Base-by-base conservation (phyloP, 495 filamentous ascomycete genomes). In the Aspergillus egyptiacus region DNA sequence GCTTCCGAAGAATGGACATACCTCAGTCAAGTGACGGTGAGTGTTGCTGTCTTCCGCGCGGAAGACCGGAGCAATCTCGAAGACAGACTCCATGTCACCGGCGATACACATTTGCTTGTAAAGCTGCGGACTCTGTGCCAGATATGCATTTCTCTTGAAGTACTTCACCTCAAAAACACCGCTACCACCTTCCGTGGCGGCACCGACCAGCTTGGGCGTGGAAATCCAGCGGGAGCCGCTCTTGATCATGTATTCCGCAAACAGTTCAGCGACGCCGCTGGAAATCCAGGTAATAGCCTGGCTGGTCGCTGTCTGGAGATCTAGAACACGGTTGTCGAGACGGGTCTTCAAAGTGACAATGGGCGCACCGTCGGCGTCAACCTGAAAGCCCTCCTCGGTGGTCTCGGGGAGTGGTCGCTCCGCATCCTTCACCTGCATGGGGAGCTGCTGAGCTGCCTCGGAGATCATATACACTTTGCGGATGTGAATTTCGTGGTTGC, bases 71-170 rank as follows among this genome's bases (percentile, higher is more conserved):
- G 87, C 88, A 47, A 94, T 84, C 60, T 89, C 86, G 62, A 87
- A 96, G 9, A 98, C 91, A 48, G 81, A 83, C 63, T 91, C 82
- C 65, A 93, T 80, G 43, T 94, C 93, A 58, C 89, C 89, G 18
- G 91, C 89, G 58, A 98, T 95, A 63, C 89, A 84, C 76, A 94
- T 89, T 58, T 98, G 93, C 74, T 98, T 96, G 67, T 94, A 91
- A 39, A 98, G 80, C 67, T 98, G 93, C 10, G 93, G 93, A 51
- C 86, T 91, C 69, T 97, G 91, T 15, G 91, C 91, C 9, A 96
- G 74, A 68, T 80, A 98, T 2, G 85, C 90, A 40, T 85, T 81
- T 50, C 83, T 76, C 54, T 84, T 87, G 66, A 96, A 96, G 69
- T 98, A 98, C 34, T 87, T 82, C 40, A 96, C 75, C 53, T 87